These are phyloP conservation scores for Oryza brachyantha DNA, from an alignment of 176 grass and related monocot species.

Conservation along the genomic window DNA sequence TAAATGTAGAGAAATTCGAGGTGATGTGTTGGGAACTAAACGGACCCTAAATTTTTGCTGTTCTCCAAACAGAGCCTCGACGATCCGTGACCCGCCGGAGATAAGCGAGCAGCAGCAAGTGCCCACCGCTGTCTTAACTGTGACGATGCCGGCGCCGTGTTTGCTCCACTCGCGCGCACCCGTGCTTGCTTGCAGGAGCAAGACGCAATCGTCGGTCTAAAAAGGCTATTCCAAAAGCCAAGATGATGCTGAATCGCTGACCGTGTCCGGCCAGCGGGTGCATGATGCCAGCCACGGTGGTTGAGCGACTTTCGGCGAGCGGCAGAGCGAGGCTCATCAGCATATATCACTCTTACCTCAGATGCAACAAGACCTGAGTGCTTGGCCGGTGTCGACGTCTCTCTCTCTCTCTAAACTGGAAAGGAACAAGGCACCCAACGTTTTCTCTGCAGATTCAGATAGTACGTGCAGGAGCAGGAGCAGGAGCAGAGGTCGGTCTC, in stretches of 20 bases:
- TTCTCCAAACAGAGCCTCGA: no score
- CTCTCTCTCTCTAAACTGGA: background rate
- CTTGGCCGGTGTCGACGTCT: background rate
- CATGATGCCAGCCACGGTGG: no score
- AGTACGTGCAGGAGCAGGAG: no score
- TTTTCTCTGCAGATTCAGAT: background rate
- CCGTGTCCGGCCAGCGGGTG: background rate
- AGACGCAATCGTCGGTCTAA: background rate
- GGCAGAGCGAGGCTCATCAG: background rate
- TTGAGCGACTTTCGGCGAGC: conserved; percentile 14
- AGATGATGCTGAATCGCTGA: background rate
- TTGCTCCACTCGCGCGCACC: background rate
- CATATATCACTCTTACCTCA: background rate
- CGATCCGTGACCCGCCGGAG: background rate
- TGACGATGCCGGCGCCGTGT: background rate
- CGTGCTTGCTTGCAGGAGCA: background rate
- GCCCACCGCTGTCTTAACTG: background rate
- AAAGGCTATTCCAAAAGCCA: background rate
- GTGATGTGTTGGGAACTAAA: no score
- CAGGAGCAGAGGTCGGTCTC: no score
- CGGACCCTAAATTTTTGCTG: no score
- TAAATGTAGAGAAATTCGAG: no score
- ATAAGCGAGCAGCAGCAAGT: no score
- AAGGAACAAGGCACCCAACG: background rate
- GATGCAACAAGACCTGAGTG: background rate